Conservation (phyloP, 1,284 basidiomycete genomes). For the Papiliotrema nemorosa region DNA sequence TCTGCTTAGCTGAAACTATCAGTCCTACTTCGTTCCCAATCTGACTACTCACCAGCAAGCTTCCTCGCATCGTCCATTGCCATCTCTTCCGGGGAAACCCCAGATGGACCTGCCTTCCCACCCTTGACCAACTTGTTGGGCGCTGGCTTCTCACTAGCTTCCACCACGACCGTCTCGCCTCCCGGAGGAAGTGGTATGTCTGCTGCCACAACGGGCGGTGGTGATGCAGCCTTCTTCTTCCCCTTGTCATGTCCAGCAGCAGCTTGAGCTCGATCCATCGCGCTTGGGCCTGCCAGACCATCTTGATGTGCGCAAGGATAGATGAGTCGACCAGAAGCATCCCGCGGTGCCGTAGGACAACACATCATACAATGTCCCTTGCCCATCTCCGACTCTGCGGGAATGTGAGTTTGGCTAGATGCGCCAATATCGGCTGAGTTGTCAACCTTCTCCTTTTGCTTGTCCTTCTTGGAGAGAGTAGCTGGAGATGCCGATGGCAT, state of each 20-base stretch:
- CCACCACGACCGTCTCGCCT: not conserved
- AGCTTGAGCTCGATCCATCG: slow-evolving; percentile 5
- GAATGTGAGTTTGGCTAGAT: slow-evolving; percentile 7
- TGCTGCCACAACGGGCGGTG: not conserved
- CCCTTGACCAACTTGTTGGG: slow-evolving; percentile 20
- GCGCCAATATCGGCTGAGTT: slow-evolving; percentile 1
- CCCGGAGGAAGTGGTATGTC: not conserved
- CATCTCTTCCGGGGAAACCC: slow-evolving; percentile 18
- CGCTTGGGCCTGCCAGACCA: slow-evolving; percentile 9
- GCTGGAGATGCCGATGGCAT: not conserved
- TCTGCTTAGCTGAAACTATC: slow-evolving; percentile 30
- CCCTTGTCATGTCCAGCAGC: not conserved
- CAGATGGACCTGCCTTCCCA: slow-evolving; percentile 10
- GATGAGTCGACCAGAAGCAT: slow-evolving; percentile 17
- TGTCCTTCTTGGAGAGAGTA: slow-evolving; percentile 10
- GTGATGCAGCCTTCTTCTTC: not conserved
- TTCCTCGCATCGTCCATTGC: slow-evolving; percentile 33
- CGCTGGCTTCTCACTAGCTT: not conserved
- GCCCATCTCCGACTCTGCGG: slow-evolving; percentile 19
- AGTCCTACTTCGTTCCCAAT: not conserved
- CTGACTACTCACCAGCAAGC: slow-evolving; percentile 25
- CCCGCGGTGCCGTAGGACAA: slow-evolving; percentile 27
- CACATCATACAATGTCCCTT: slow-evolving; percentile 30
- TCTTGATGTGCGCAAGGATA: slow-evolving; percentile 33
- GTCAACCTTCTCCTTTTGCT: slow-evolving; percentile 5